Conservation (phyloP, 2,329 filamentous ascomycete genomes). For the Alternaria atra region DNA sequence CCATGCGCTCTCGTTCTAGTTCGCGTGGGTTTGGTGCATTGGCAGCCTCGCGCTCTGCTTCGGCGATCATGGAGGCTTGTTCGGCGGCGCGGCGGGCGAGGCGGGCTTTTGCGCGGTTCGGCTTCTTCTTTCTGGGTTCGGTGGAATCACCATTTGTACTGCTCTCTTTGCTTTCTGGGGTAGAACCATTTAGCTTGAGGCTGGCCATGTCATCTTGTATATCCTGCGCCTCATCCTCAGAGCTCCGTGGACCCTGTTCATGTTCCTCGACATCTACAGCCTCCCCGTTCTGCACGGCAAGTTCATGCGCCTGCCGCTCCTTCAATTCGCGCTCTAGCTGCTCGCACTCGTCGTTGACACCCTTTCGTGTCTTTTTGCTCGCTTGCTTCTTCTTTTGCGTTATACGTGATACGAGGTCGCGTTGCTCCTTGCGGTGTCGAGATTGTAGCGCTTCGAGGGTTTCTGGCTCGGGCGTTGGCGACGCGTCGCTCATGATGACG, state of each 20-base stretch:
- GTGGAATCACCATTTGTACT: slow-evolving; percentile 11
- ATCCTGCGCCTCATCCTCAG: slow-evolving; percentile 19
- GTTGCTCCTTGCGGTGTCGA: slow-evolving; percentile 87
- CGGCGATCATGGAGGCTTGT: slow-evolving; percentile 71
- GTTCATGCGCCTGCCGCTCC: slow-evolving; percentile 63
- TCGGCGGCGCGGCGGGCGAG: slow-evolving; percentile 89
- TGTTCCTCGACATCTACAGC: slow-evolving; percentile 20
- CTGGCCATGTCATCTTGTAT: slow-evolving; percentile 22
- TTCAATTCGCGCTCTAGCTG: slow-evolving; percentile 64
- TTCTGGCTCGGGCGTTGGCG: slow-evolving; percentile 16
- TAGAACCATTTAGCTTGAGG: slow-evolving; percentile 14
- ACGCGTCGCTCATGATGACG: slow-evolving; percentile 19
- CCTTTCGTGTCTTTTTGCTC: slow-evolving; percentile 77
- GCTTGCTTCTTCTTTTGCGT: slow-evolving; percentile 98
- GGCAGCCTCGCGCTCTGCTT: slow-evolving; percentile 77
- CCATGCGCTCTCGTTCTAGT: slow-evolving; percentile 66
- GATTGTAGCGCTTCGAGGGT: slow-evolving; percentile 77
- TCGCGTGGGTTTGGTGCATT: slow-evolving; percentile 51
- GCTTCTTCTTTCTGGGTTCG: slow-evolving; percentile 67
- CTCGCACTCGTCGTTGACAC: slow-evolving; percentile 70
- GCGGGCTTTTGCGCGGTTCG: slow-evolving; percentile 90
- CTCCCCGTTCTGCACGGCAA: slow-evolving; percentile 53
- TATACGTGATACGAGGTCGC: slow-evolving; percentile 83
- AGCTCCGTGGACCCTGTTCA: background rate
- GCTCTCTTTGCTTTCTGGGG: background rate